Percentiles rank a stretch among this genome's conserved stretches.
Conservation (phyloP, 805 yeast species). For the Blastobotrys attinorum region DNA sequence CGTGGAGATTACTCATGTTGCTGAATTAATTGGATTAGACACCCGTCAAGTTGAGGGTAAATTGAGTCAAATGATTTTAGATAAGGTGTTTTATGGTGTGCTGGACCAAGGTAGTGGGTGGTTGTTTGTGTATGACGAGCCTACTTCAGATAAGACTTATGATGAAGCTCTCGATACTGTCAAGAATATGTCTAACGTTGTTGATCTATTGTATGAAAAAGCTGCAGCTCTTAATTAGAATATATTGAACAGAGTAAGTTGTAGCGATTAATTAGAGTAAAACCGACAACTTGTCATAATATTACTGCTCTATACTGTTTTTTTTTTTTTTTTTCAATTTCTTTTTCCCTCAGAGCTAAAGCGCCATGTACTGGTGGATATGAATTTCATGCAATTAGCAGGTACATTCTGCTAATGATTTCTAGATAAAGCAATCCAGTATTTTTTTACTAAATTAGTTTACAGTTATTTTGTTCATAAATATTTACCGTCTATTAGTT, state of each 20-base stretch:
- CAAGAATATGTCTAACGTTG: slow-evolving; percentile 78
- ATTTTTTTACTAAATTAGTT: too few relatives aligned
- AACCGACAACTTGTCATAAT: slow-evolving; percentile 69
- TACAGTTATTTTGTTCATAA: too few relatives aligned
- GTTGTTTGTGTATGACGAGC: slow-evolving; percentile 86
- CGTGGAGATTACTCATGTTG: slow-evolving; percentile 87
- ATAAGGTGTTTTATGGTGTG: slow-evolving; percentile 91
- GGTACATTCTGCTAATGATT: too few relatives aligned
- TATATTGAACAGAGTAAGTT: background rate
- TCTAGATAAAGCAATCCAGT: too few relatives aligned
- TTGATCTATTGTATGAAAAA: slow-evolving; percentile 87
- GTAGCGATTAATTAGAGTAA: background rate
- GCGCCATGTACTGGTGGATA: too few relatives aligned
- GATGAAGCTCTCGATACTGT: slow-evolving; percentile 81
- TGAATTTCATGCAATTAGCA: too few relatives aligned
- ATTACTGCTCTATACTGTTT: too few relatives aligned
- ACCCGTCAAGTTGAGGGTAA: slow-evolving; percentile 87
- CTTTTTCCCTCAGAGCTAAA: too few relatives aligned
- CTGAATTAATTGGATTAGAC: slow-evolving; percentile 82
- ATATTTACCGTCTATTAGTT: too few relatives aligned
- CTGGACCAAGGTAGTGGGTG: slow-evolving; percentile 98
- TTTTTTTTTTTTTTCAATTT: too few relatives aligned
- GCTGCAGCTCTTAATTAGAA: slow-evolving; percentile 69
- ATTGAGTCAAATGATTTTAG: slow-evolving; percentile 92
- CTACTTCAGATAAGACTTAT: slow-evolving; percentile 79